Base-by-base conservation (phyloP, 306 rosid species). In the Lupinus albus region DNA sequence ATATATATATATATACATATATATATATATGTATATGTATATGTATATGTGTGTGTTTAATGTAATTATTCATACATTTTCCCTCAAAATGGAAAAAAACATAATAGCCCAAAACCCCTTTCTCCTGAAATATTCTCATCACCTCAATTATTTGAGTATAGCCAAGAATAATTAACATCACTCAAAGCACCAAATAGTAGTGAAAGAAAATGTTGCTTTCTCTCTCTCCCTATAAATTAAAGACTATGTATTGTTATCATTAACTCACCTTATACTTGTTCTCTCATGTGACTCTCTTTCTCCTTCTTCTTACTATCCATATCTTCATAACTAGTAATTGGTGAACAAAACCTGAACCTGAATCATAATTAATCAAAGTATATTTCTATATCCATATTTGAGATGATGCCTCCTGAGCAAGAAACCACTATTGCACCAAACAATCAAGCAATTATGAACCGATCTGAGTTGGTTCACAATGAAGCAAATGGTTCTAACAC, bases 331-430 rank as follows among this genome's bases (percentile, higher is more conserved):
- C 30, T 25, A 4, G 30, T 25, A 25, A 2, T 25, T 25, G 30
- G 30, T 25, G 30, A 3, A 25, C 64, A 9, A 52, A 52, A 41
- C n/a, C 10, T 46, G 15, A 28, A 25, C n/a, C 30, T 64, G 42
- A 44, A 2, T 6, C 15, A 41, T 41, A 4, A n/a, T n/a, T n/a
- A 41, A 56, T 0, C 35, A 11, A 56, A 45, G 50, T 46, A 46
- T n/a, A 12, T n/a, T 11, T 32, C 11, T 35, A 11, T 6, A 25
- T 25, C 30, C 30, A 25, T 25, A 25, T 1, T 14, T 61, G 21
- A 74, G 65, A 89, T 89, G 94, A 89, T 87, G 88, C 94, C 96
- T 53, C 94, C 93, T 12, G 86, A 82, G 81, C 96, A 87, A 76
- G 91, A 89, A 79, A 85, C 83, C 25, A 56, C 30, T 62, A 70